phyloP scores from a whole-genome alignment of 371 early-diverging fungal species.

The Mortierella sp. region DNA sequence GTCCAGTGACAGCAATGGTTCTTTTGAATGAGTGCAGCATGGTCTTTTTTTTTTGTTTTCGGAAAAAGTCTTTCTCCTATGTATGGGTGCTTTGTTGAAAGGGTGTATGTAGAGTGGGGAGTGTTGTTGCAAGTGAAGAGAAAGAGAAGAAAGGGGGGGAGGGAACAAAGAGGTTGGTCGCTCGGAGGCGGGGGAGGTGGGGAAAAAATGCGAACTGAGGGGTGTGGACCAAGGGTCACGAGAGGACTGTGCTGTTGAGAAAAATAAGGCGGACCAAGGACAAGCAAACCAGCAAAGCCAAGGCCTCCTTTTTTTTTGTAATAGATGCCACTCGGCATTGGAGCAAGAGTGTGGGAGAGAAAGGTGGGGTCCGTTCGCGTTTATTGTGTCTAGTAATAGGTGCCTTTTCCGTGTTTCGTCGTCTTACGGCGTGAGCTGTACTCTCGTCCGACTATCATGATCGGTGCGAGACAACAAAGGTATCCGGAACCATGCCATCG shows the following conservation, averaged over 20 bases:
- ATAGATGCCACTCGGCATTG: not conserved
- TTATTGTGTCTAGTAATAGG: not conserved
- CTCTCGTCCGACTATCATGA: constrained; percentile 12
- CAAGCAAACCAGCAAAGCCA: not conserved
- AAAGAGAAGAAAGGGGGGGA: not conserved
- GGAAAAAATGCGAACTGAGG: not conserved
- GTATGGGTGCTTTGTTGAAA: not conserved
- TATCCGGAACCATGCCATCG: constrained; percentile 54
- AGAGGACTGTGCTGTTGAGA: constrained; percentile 19
- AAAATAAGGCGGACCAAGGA: constrained; percentile 1
- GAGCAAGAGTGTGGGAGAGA: not conserved
- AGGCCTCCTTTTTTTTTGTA: not conserved
- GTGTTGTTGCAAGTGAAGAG: not conserved
- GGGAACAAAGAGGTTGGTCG: not conserved
- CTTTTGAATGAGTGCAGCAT: constrained; percentile 29
- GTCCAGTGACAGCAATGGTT: constrained; percentile 27
- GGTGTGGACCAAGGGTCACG: constrained; percentile 4
- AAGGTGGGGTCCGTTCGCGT: constrained; percentile 25
- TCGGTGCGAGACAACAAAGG: constrained; percentile 56
- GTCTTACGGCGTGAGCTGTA: not conserved
- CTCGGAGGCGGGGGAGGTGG: constrained; percentile 1
- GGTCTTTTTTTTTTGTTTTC: constrained; percentile 12
- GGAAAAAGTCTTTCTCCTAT: not conserved
- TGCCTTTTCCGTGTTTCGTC: not conserved
- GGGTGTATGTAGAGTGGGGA: not conserved